phyloP scores from a whole-genome alignment of 129 eudicot species.

The Daucus carota region DNA sequence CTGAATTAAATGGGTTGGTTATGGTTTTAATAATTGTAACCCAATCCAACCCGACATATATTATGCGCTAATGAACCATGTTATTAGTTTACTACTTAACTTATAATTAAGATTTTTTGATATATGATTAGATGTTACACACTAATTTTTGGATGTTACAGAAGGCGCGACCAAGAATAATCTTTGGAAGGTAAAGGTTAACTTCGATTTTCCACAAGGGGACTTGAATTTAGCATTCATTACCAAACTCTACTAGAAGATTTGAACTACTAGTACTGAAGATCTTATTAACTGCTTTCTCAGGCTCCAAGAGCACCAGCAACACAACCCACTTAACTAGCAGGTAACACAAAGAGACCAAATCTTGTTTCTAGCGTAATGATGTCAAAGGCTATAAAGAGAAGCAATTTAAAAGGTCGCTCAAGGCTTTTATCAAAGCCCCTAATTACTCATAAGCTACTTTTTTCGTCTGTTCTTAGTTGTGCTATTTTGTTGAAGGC shows the following conservation, averaged over 20 bases:
- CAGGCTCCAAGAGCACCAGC: neutral
- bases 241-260: neutral
- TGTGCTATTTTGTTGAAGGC: no score
- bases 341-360: neutral
- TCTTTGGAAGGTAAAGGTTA: neutral
- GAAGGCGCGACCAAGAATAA: neutral
- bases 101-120: no score
- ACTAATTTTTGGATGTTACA: no score
- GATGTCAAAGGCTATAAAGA: neutral
- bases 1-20: no score
- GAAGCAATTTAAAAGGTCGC: neutral
- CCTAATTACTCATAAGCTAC: neutral
- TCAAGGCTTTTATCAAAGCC: neutral
- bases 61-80: no score
- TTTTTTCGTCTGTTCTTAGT: no score
- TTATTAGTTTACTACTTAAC: no score
- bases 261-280: no score
- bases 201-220: neutral
- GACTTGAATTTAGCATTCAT: neutral
- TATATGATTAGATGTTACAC: no score
- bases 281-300: neutral
- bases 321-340: neutral
- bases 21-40: no score
- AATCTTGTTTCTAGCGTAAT: neutral
- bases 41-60: no score